A percentile compares a stretch with the other conserved stretches of the same genome.
Conservation (phyloP, 305 asterid genomes). For the Plantago lanceolata region DNA sequence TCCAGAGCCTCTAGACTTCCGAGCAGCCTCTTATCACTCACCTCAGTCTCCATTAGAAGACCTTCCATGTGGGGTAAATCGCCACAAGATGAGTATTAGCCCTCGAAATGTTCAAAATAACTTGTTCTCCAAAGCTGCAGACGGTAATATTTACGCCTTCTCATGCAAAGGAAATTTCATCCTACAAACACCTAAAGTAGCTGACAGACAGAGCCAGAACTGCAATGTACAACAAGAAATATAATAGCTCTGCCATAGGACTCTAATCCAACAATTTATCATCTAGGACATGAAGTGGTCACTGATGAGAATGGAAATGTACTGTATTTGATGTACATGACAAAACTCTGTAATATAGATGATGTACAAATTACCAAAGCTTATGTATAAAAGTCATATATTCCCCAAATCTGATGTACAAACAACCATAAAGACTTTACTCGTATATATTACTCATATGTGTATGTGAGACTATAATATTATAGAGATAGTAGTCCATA, state of each 20-base stretch:
- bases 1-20: conserved; percentile 30
- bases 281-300: too few species aligned
- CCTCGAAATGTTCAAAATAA: conserved; percentile 30
- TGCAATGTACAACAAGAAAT: conserved; percentile 24
- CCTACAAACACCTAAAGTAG: conserved; percentile 25
- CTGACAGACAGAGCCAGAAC: conserved; percentile 23
- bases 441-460: too few species aligned
- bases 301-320: too few species aligned
- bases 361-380: too few species aligned
- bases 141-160: neutral
- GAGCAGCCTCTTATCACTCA: conserved; percentile 38
- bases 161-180: conserved; percentile 30
- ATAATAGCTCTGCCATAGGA: neutral
- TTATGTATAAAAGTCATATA: too few species aligned
- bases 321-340: too few species aligned
- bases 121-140: conserved; percentile 25
- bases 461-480: too few species aligned
- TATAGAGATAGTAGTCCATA: too few species aligned
- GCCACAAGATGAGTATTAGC: conserved; percentile 29
- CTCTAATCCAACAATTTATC: too few species aligned
- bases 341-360: too few species aligned
- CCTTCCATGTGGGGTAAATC: conserved; percentile 36
- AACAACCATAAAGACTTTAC: too few species aligned
- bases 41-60: conserved; percentile 50
- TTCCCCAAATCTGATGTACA: too few species aligned